Evolutionary conservation across 208 protist species (phyloP).

Genomic region (Balamuthia mandrillaris): DNA sequence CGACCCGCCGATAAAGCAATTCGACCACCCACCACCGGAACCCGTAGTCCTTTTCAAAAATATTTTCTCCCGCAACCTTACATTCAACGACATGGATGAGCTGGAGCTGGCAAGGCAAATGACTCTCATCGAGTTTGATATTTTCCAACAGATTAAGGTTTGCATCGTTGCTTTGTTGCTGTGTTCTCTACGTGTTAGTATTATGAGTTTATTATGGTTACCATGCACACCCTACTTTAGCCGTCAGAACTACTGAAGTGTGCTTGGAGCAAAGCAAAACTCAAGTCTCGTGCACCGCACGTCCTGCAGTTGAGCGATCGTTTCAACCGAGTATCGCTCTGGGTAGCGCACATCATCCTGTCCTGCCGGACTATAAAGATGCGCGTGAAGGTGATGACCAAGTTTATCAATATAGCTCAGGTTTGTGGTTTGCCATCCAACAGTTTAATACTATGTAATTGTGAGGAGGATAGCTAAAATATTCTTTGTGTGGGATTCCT

Average conservation of each 20-base stretch:
- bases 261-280: constrained; percentile 25
- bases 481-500: not conserved
- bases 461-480: not conserved
- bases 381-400: not conserved
- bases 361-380: not conserved
- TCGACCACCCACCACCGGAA: not conserved
- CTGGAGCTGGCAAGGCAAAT: constrained; percentile 28
- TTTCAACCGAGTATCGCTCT: constrained; percentile 4
- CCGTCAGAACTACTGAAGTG: constrained; percentile 20
- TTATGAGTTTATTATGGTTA: not conserved
- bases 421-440: not conserved
- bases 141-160: constrained; percentile 29
- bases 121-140: constrained; percentile 27
- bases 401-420: constrained; percentile 34
- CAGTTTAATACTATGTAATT: not conserved
- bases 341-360: not conserved
- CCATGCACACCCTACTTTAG: not conserved
- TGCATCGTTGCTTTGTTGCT: not conserved
- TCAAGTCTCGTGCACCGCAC: not conserved
- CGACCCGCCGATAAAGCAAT: not conserved
- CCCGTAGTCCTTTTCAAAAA: not conserved
- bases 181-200: not conserved
- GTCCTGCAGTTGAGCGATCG: not conserved
- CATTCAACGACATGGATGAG: not conserved
- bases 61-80: not conserved